A percentile compares a stretch with the other conserved stretches of the same genome.
These are phyloP conservation scores for Amaranthus cruentus DNA, from an alignment of 148 eudicot genomes.

Conservation along the genomic window DNA sequence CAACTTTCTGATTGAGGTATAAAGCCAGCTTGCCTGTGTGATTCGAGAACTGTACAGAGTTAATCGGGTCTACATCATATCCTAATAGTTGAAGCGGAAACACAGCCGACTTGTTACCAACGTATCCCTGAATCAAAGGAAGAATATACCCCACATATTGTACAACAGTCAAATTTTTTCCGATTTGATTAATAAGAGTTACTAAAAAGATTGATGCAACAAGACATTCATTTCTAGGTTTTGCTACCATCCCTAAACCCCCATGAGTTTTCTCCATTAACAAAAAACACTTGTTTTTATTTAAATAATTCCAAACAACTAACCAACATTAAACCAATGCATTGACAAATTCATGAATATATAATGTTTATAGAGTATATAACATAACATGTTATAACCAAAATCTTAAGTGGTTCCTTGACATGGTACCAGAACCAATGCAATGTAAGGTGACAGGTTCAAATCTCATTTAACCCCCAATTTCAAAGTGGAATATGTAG, in stretches of 20 bases:
- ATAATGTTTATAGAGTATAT: too few relatives aligned
- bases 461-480: too few relatives aligned
- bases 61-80: constrained; percentile 91
- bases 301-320: too few relatives aligned
- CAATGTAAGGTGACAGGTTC: too few relatives aligned
- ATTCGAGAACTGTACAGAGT: constrained; percentile 96
- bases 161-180: neutral
- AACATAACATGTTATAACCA: too few relatives aligned
- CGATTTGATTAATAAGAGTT: neutral
- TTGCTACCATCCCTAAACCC: neutral
- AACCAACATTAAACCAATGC: neutral
- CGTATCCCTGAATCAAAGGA: constrained; percentile 62
- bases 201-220: neutral
- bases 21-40: constrained; percentile 89
- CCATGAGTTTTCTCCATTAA: neutral
- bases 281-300: too few relatives aligned
- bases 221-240: neutral
- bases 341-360: neutral
- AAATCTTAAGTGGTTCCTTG: too few relatives aligned
- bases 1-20: constrained; percentile 7
- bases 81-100: constrained; percentile 95
- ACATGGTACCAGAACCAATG: too few relatives aligned
- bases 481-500: too few relatives aligned
- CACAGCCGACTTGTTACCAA: constrained; percentile 96
- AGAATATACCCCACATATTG: constrained; percentile 11